A percentile compares a stretch with the other conserved stretches of the same genome.
Conservation (phyloP, 2,329 filamentous ascomycete genomes). For the Fusarium brachygibbosum region DNA sequence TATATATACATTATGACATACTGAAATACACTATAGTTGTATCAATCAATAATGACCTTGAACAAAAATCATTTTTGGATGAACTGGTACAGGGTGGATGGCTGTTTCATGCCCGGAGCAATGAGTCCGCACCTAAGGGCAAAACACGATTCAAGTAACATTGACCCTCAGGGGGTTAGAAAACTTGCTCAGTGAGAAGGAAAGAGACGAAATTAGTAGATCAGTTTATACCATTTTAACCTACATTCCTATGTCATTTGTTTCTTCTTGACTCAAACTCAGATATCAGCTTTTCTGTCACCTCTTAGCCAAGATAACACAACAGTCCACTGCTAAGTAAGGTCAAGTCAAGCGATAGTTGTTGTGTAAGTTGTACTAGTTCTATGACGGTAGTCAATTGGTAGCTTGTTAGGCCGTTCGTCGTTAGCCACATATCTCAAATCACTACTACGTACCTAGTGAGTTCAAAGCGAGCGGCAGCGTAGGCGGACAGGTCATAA, state of each 20-base stretch:
- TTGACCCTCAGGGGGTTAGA: neutral
- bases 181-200: neutral
- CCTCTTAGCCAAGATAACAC: neutral
- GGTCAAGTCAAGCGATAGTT: neutral
- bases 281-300: neutral
- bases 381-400: conserved; percentile 7
- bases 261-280: neutral
- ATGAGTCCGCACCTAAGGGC: neutral
- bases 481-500: neutral
- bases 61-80: neutral
- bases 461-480: neutral
- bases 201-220: neutral
- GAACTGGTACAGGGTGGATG: neutral
- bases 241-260: neutral
- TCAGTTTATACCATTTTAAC: neutral
- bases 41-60: neutral
- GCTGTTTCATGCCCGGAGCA: neutral
- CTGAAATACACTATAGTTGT: neutral
- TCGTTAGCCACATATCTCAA: neutral
- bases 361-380: conserved; percentile 5
- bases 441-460: neutral
- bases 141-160: neutral
- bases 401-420: neutral
- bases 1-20: neutral
- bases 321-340: neutral